Base-by-base conservation (phyloP, 2,329 filamentous ascomycete genomes). In the Rhytidhysteron rufulum region DNA sequence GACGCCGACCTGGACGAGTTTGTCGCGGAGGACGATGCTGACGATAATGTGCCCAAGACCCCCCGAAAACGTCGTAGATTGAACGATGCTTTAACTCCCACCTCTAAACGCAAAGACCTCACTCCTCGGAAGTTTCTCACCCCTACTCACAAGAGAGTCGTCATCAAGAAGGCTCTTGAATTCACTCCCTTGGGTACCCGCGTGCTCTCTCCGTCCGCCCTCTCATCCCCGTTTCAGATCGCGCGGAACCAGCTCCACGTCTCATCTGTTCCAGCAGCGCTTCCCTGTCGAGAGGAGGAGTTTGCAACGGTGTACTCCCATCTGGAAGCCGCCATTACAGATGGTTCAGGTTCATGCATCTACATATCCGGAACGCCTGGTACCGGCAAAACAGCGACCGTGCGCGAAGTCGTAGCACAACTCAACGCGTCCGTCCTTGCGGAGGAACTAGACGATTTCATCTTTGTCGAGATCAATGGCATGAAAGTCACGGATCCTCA, bases 401-500 rank as follows among this genome's bases (percentile, higher is more conserved):
- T 98, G 8, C 85, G 93, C 34, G 93, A 98, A 66, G 93, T 97
- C 1, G 86, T 98, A 13, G 82, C 86, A 4, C 85, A 89, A 45
- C 77, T 98, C 7, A 91, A 97, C 53, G 81, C 85, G n/a, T 83
- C 88, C 1, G 93, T 97, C 1, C 77, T 81, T 34, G 82, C 85
- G 6, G 93, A 98, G 57, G 91, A 97, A 65, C 77, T 98, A 31
- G 93, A 98, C 57, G 91, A 97, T 62, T 98, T 98, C 65, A 95
- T 96, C 43, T 98, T 98, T 53, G 90, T 98, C 47, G 93, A 98
- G 66, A 97, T 98, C 69, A 98, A 98, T 66, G 94, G 93, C 51
- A 97, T 98, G 93, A 98, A 98, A 71, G 90, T 98, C 53, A 95
- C 93, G 0, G 93, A 98, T 62, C 91, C 93, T 1, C 90, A 97